Evolutionary conservation across 139 green algal species (phyloP), one percentile per base, ranked within the genome.

Genomic region (Haematococcus sp.): DNA sequence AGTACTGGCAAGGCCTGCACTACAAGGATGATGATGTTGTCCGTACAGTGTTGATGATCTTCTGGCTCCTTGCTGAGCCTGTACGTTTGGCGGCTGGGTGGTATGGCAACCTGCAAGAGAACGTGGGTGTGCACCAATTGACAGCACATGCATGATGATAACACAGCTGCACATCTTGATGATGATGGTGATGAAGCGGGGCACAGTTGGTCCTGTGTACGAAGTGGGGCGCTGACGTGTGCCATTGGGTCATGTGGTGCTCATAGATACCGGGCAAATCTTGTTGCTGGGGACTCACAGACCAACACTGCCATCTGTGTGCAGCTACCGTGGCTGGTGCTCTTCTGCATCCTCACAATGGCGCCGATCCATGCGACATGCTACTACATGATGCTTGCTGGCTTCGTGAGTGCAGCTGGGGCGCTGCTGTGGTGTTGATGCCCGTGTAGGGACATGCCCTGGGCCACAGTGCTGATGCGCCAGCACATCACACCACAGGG

Each of bases 91-190:
- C 56, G 17, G 73, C 76, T 16, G 84, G 84, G 16, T 87, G 61
- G 60, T 85, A 85, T 22, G 84, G 84, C 52, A 89, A 89, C 65
- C 63, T 85, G 56, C 81, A 89, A 68, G 84, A 89, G 44, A 89
- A 87, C 43, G 83, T 88, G 59, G 76, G 82, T 32, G 20, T 3
- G 30, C 19, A 7, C 2, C n/a, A 31, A 23, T 64, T 17, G 5
- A 34, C n/a, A 33, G 17, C 56, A 64, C 9, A 49, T 49, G 40
- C 7, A 11, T n/a, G n/a, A n/a, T n/a, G n/a, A n/a, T n/a, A n/a
- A n/a, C n/a, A n/a, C n/a, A n/a, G n/a, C n/a, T n/a, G n/a, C n/a
- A n/a, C n/a, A n/a, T n/a, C n/a, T n/a, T n/a, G n/a, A n/a, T n/a
- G n/a, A n/a, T n/a, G n/a, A n/a, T n/a, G n/a, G n/a, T n/a, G n/a